phyloP scores from a whole-genome alignment of 495 filamentous ascomycete genomes.

The Penicillium arizonense region DNA sequence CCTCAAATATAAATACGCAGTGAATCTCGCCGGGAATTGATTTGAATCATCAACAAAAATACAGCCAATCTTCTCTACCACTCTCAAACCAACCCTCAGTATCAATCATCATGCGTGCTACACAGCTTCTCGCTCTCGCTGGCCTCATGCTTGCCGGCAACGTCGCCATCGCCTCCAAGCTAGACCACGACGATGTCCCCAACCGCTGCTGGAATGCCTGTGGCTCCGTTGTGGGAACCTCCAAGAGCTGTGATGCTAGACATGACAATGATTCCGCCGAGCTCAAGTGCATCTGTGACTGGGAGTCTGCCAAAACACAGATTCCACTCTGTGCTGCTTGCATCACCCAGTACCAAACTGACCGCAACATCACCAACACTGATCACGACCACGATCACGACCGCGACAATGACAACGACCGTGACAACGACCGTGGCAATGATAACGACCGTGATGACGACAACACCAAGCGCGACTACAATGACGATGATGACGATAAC shows the following conservation, averaged over 20 bases:
- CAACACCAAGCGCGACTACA: constrained; percentile 5
- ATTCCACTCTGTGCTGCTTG: constrained; percentile 39
- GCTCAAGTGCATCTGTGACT: constrained; percentile 34
- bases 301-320: constrained; percentile 21
- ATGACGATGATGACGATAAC: constrained; percentile 15
- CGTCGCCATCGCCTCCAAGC: constrained; percentile 24
- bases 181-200: constrained; percentile 35
- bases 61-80: background rate
- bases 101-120: constrained; percentile 25
- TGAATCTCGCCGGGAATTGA: background rate
- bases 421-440: constrained; percentile 4
- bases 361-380: constrained; percentile 8
- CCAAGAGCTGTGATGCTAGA: constrained; percentile 24
- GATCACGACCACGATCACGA: constrained; percentile 16
- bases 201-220: constrained; percentile 31
- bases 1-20: constrained; percentile 12
- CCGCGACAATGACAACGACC: constrained; percentile 6
- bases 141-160: constrained; percentile 29
- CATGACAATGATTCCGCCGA: constrained; percentile 30
- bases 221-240: constrained; percentile 23
- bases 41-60: background rate
- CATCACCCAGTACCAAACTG: constrained; percentile 27
- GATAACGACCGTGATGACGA: background rate
- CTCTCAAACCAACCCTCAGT: background rate
- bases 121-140: constrained; percentile 24